Conservation (phyloP, 2,329 filamentous ascomycete genomes). For the Ramularia collo-cygni region DNA sequence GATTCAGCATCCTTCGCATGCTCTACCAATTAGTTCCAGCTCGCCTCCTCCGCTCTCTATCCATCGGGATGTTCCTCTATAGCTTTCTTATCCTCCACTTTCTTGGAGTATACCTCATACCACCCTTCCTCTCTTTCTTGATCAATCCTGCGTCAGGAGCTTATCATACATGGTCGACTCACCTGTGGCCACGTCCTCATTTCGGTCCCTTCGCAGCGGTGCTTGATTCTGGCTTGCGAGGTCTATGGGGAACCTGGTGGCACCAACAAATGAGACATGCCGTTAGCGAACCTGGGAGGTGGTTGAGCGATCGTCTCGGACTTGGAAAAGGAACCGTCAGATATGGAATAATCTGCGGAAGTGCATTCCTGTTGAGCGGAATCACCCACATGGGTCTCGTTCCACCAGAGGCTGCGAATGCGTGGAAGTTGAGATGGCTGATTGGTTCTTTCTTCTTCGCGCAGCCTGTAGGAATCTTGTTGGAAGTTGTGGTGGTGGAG, state of each 20-base stretch:
- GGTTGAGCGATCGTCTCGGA: slow-evolving; percentile 15
- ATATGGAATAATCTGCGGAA: slow-evolving; percentile 19
- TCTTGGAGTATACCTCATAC: slow-evolving; percentile 19
- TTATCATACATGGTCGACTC: slow-evolving; percentile 20
- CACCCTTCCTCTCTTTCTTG: slow-evolving; percentile 17
- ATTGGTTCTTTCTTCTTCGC: slow-evolving; percentile 25
- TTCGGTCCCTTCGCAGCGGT: slow-evolving; percentile 22
- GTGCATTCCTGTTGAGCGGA: slow-evolving; percentile 25
- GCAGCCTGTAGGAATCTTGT: slow-evolving; percentile 23
- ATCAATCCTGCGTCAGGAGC: slow-evolving; percentile 7
- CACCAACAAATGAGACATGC: slow-evolving; percentile 28
- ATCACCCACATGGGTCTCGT: slow-evolving; percentile 27
- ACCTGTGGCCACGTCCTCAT: slow-evolving; percentile 22
- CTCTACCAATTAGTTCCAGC: slow-evolving; percentile 8
- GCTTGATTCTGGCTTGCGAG: slow-evolving; percentile 20
- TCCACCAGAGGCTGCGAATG: slow-evolving; percentile 21
- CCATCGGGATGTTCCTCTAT: slow-evolving; percentile 23
- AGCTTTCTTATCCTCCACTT: slow-evolving; percentile 22
- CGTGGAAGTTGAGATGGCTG: slow-evolving; percentile 12
- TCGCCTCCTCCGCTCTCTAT: slow-evolving; percentile 16
- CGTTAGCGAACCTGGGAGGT: slow-evolving; percentile 21
- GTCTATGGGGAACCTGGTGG: slow-evolving; percentile 29
- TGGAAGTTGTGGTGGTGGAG: slow-evolving; percentile 16
- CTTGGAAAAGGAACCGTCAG: slow-evolving; percentile 9
- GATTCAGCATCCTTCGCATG: slow-evolving; percentile 3